Conservation (phyloP, 176 grass and related monocot genomes). For the Oryza glaberrima region DNA sequence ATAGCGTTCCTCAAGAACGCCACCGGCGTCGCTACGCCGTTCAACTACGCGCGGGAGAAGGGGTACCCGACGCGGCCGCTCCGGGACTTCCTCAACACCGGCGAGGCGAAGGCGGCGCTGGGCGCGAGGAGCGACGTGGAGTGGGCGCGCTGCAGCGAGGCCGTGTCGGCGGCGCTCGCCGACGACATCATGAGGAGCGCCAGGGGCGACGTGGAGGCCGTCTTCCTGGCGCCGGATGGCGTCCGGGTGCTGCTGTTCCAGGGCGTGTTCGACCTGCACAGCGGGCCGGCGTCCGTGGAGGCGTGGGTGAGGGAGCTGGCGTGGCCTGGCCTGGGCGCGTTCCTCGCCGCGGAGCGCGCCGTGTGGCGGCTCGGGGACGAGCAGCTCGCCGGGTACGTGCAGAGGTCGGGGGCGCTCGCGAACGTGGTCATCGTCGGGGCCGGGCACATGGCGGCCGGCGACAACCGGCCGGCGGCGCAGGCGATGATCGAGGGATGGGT, state of each 20-base stretch:
- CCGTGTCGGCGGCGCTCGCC: slow-evolving; percentile 33
- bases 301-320: slow-evolving; percentile 66
- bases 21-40: slow-evolving; percentile 49
- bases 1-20: slow-evolving; percentile 37
- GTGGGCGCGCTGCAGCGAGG: slow-evolving; percentile 51
- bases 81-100: slow-evolving; percentile 50
- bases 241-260: slow-evolving; percentile 57
- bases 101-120: slow-evolving; percentile 56
- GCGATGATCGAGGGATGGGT: slow-evolving; percentile 88
- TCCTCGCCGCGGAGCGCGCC: slow-evolving; percentile 59
- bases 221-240: slow-evolving; percentile 44
- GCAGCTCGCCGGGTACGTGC: slow-evolving; percentile 54
- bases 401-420: slow-evolving; percentile 42
- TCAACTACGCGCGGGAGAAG: slow-evolving; percentile 52
- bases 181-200: slow-evolving; percentile 77
- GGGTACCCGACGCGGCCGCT: slow-evolving; percentile 38
- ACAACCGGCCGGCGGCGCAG: slow-evolving; percentile 52
- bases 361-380: slow-evolving; percentile 47
- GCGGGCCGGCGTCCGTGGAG: slow-evolving; percentile 56
- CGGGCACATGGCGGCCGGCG: slow-evolving; percentile 63
- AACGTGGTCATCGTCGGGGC: slow-evolving; percentile 60
- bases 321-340: slow-evolving; percentile 58
- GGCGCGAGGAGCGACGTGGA: slow-evolving; percentile 16
- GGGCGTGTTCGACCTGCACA: slow-evolving; percentile 59
- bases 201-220: slow-evolving; percentile 57